These are phyloP conservation scores for Davidsoniella neocaledoniae DNA, from an alignment of 2,329 filamentous ascomycete genomes.

Conservation along the genomic window DNA sequence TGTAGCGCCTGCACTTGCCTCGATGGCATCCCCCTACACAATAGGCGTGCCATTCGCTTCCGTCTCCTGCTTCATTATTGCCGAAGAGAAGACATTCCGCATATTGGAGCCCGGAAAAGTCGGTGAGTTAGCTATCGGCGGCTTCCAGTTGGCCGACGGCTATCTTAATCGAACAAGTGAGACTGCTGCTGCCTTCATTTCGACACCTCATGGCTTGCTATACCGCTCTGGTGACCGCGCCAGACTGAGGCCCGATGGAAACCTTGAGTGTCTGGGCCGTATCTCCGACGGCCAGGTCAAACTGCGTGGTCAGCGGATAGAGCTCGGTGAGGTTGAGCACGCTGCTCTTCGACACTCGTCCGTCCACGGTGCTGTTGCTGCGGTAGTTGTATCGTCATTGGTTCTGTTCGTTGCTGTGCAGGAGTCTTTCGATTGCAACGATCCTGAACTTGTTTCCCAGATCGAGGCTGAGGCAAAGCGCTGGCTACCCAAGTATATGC, in stretches of 20 bases:
- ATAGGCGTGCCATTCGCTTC: constrained; percentile 70
- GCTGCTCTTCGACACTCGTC: constrained; percentile 42
- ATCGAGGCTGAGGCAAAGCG: constrained; percentile 45
- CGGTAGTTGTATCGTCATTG: constrained; percentile 51
- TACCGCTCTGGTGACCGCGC: constrained; percentile 83
- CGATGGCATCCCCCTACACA: constrained; percentile 40
- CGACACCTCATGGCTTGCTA: constrained; percentile 48
- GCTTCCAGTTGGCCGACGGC: constrained; percentile 58
- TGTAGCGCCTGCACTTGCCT: constrained; percentile 45
- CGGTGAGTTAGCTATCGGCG: constrained; percentile 70
- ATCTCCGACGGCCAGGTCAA: constrained; percentile 73
- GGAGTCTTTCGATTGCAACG: constrained; percentile 11
- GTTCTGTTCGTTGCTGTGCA: constrained; percentile 56
- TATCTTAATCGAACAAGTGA: constrained; percentile 72
- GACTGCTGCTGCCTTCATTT: constrained; percentile 54
- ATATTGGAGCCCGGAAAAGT: constrained; percentile 48
- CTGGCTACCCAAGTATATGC: constrained; percentile 74
- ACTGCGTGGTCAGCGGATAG: constrained; percentile 65
- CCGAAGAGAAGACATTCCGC: constrained; percentile 29
- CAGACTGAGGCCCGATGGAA: constrained; percentile 46
- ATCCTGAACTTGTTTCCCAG: not conserved
- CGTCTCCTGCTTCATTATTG: constrained; percentile 59
- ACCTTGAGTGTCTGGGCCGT: constrained; percentile 68
- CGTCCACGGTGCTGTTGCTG: constrained; percentile 49
- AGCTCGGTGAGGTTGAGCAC: constrained; percentile 64